A percentile compares a stretch with the other conserved stretches of the same genome.
Evolutionary conservation across 164 flowering plant species (phyloP).

Genomic region (Tinospora cordifolia): DNA sequence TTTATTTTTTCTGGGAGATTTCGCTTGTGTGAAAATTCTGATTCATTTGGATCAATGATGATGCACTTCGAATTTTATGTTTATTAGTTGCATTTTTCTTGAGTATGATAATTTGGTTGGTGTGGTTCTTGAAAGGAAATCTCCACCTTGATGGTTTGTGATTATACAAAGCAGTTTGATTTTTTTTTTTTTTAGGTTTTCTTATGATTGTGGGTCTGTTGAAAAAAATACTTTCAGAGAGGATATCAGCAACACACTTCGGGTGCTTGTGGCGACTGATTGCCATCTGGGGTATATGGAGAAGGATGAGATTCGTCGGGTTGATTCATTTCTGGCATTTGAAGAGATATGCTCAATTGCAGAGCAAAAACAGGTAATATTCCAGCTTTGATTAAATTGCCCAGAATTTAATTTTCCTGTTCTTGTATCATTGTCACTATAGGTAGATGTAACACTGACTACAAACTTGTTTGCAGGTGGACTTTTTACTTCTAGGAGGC

Average conservation of each 20-base stretch:
- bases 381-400: no score
- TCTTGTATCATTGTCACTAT: no score
- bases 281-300: conserved; percentile 98
- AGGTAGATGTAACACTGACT: conserved; percentile 5
- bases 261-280: conserved; percentile 94
- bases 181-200: background rate
- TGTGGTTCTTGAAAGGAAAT: no score
- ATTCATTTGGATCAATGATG: background rate
- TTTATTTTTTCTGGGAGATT: no score
- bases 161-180: background rate
- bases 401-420: no score
- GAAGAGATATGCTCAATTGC: conserved; percentile 98
- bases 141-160: background rate
- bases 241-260: conserved; percentile 50
- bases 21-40: background rate
- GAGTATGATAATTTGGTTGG: no score
- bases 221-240: conserved; percentile 39
- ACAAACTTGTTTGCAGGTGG: conserved; percentile 52
- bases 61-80: no score
- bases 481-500: conserved; percentile 90
- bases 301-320: conserved; percentile 88
- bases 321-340: conserved; percentile 90
- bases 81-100: no score
- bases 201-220: background rate
- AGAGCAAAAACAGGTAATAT: conserved; percentile 62